These are phyloP conservation scores for Euphrasia confusa DNA, from an alignment of 257 asterid species.

Conservation along the genomic window DNA sequence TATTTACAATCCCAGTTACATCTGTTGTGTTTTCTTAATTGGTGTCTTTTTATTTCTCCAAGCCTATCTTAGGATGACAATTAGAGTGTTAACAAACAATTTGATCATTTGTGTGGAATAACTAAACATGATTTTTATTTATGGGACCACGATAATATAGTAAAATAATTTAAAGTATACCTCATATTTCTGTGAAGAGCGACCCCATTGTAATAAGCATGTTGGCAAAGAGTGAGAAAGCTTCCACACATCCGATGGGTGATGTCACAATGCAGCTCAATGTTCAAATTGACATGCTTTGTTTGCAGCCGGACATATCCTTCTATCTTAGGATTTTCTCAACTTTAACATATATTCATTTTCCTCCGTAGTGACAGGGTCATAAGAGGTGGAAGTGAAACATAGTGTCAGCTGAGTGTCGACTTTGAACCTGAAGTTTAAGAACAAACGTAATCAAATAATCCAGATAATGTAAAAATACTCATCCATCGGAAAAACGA, in stretches of 20 bases:
- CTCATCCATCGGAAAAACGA: slow-evolving; percentile 5
- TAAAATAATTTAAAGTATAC: slow-evolving; percentile 34
- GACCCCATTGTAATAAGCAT: slow-evolving; percentile 87
- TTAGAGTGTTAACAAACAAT: too few species aligned
- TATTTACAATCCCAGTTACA: too few species aligned
- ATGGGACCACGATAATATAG: slow-evolving; percentile 6
- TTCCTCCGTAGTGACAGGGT: slow-evolving; percentile 80
- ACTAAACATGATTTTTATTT: neutral
- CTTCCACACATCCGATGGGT: slow-evolving; percentile 91
- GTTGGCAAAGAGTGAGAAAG: slow-evolving; percentile 78
- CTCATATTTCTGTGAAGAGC: slow-evolving; percentile 83
- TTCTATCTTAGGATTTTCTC: slow-evolving; percentile 94
- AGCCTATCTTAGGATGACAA: too few species aligned
- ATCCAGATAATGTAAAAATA: neutral
- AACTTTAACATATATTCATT: slow-evolving; percentile 80
- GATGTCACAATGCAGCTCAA: slow-evolving; percentile 94
- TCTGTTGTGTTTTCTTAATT: too few species aligned
- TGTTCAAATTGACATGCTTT: slow-evolving; percentile 88
- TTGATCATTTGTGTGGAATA: too few species aligned
- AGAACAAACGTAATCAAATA: slow-evolving; percentile 24
- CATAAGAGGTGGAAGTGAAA: slow-evolving; percentile 90
- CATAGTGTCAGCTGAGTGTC: slow-evolving; percentile 88
- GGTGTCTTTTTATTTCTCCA: too few species aligned
- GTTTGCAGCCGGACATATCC: slow-evolving; percentile 87
- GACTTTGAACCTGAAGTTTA: slow-evolving; percentile 77